Base-by-base conservation (phyloP, 2,329 filamentous ascomycete species). In the Sphaceloma murrayae region DNA sequence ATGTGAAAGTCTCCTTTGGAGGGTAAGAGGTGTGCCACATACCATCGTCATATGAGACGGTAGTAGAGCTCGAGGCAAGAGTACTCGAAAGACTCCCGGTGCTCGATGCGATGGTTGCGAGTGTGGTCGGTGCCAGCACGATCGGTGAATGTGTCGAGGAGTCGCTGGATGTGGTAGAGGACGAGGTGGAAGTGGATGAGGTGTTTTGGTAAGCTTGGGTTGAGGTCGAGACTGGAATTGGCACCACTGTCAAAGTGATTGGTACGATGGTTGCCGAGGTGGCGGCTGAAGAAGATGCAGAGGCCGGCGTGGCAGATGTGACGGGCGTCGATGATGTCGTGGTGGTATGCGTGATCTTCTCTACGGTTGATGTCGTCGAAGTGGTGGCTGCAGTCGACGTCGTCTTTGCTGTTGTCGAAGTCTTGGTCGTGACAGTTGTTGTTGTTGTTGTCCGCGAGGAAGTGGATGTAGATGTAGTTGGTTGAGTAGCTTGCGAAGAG, bases 21-120 rank as follows among this genome's bases (percentile, higher is more conserved):
- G 50, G 49, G 46, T 65, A 65, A n/a, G 49, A 51, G 5, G 62
- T 65, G 43, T 64, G 60, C 62, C 62, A 65, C 49, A 62, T 48
- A 10, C 62, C 62, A 39, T 62, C 50, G 30, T 64, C 62, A 40
- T 65, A 65, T 3, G 36, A 40, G 36, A 29, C 6, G 49, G 60
- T 64, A 40, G 48, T 45, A 31, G 51, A 16, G 8, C 48, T 48
- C 14, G 48, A 22, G 14, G 16, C 30, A 16, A 26, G 26, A 10
- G 36, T 18, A n/a, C 19, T 14, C 24, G n/a, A n/a, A n/a, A n/a
- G n/a, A n/a, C 26, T 26, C 3, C 5, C 16, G 14, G n/a, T 17
- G 5, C 11, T 40, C 5, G 36, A 40, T n/a, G 36, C 30, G 36
- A 40, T 8, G 1, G 24, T 40, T 5, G 36, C 36, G 36, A 40